phyloP scores from a whole-genome alignment of 768 basidiomycete genomes.

The Amanita phalloides region DNA sequence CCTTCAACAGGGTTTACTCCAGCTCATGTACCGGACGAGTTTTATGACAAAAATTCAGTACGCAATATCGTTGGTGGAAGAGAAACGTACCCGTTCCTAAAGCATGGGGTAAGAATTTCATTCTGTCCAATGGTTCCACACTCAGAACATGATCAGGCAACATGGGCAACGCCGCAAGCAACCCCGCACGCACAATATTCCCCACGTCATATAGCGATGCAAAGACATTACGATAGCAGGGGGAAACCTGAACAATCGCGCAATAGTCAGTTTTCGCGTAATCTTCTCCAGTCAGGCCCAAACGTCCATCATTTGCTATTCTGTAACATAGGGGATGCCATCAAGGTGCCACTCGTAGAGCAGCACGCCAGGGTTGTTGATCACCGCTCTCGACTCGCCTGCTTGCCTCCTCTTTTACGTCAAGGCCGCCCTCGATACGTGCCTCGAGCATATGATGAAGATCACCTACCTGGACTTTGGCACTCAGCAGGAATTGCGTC shows the following conservation, averaged over 20 bases:
- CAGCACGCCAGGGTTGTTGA: not conserved
- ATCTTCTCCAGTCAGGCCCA: not conserved
- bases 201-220: not conserved
- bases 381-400: not conserved
- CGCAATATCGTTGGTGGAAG: not conserved
- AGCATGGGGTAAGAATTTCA: not conserved
- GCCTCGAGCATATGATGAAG: conserved; percentile 8
- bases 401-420: not conserved
- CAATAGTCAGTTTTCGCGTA: not conserved
- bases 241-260: not conserved
- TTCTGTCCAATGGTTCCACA: not conserved
- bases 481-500: conserved; percentile 13
- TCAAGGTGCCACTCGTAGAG: not conserved
- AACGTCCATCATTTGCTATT: not conserved
- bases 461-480: conserved; percentile 15
- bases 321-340: not conserved
- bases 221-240: not conserved
- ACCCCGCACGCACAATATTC: not conserved
- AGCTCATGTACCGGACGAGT: not conserved
- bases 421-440: not conserved
- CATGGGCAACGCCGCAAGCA: not conserved
- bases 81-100: not conserved
- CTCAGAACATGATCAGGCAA: not conserved
- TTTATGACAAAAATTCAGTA: not conserved
- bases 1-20: conserved; percentile 3